A percentile compares a stretch with the other conserved stretches of the same genome.
These are phyloP conservation scores for Musa itinerans DNA, from an alignment of 176 grass and related monocot species.

Conservation along the genomic window DNA sequence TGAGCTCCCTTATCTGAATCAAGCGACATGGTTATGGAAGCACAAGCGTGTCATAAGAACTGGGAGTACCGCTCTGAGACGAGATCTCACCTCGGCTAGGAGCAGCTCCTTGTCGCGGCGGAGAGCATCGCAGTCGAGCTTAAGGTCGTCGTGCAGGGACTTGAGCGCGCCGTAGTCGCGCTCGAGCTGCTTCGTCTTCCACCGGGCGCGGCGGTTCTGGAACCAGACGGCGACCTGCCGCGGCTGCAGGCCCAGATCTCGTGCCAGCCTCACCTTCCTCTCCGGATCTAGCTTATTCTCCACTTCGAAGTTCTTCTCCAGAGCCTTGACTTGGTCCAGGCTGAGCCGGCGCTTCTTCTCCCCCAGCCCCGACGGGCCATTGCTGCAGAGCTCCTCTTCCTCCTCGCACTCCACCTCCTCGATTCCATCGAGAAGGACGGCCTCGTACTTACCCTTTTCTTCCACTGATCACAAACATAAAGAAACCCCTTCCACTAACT, in stretches of 20 bases:
- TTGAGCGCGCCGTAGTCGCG: background rate
- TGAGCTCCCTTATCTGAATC: conserved; percentile 39
- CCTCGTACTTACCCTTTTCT: background rate
- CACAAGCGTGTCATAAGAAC: too few species aligned
- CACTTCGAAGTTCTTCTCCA: conserved; percentile 54
- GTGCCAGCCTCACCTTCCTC: conserved; percentile 43
- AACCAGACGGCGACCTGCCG: conserved; percentile 1
- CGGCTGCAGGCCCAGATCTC: background rate
- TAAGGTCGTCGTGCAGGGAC: background rate
- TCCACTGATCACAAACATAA: background rate
- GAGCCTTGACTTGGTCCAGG: conserved; percentile 41
- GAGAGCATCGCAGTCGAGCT: background rate
- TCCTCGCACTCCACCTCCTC: conserved; percentile 34
- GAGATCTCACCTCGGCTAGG: conserved; percentile 29
- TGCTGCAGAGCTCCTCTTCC: background rate
- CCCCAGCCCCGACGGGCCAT: conserved; percentile 22
- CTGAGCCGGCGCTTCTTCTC: conserved; percentile 52
- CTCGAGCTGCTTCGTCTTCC: background rate
- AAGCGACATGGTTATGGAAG: background rate
- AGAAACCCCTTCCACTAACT: too few species aligned
- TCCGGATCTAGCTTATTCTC: conserved; percentile 68
- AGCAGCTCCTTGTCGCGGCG: conserved; percentile 1
- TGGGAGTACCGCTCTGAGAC: too few species aligned
- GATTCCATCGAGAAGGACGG: background rate
- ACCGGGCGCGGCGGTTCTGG: conserved; percentile 6